Evolutionary conservation across 108 stramenopile species (phyloP).

Genomic region (Seminavis robusta): DNA sequence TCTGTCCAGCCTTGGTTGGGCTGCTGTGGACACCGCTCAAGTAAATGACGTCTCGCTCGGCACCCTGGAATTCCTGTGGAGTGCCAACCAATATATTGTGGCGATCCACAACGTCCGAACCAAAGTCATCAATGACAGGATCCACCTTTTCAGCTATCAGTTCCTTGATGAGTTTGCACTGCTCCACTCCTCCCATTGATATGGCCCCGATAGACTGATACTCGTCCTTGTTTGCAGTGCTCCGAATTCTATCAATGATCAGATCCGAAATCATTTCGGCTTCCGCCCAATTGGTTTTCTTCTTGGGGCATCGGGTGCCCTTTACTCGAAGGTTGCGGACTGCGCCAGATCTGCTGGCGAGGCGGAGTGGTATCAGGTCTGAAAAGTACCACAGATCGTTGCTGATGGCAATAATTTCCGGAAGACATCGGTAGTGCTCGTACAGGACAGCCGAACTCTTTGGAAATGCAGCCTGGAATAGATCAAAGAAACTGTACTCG

Average conservation of each 20-base stretch:
- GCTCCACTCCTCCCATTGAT: constrained; percentile 1
- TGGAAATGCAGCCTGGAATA: constrained; percentile 1
- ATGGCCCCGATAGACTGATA: constrained; percentile 12
- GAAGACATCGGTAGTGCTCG: constrained; percentile 17
- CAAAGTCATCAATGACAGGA: constrained; percentile 3
- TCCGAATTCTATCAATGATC: background rate
- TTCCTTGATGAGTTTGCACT: constrained; percentile 1
- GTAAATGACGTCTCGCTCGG: constrained; percentile 14
- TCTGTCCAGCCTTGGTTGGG: background rate
- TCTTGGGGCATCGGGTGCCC: background rate
- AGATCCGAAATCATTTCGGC: background rate
- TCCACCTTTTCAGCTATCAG: constrained; percentile 1
- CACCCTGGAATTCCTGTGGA: constrained; percentile 15
- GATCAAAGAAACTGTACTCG: constrained; percentile 4
- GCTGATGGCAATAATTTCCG: constrained; percentile 6
- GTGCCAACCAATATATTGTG: constrained; percentile 7
- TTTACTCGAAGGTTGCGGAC: background rate
- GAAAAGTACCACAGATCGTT: constrained; percentile 8
- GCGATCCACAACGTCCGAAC: constrained; percentile 1
- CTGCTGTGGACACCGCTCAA: constrained; percentile 12
- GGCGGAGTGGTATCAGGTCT: background rate
- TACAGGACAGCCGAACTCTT: background rate
- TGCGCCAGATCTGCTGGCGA: constrained; percentile 1
- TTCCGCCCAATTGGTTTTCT: constrained; percentile 2
- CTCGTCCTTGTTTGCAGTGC: background rate